Conservation (phyloP, 805 yeast species). For the Yamadazyma paraphyllophila region DNA sequence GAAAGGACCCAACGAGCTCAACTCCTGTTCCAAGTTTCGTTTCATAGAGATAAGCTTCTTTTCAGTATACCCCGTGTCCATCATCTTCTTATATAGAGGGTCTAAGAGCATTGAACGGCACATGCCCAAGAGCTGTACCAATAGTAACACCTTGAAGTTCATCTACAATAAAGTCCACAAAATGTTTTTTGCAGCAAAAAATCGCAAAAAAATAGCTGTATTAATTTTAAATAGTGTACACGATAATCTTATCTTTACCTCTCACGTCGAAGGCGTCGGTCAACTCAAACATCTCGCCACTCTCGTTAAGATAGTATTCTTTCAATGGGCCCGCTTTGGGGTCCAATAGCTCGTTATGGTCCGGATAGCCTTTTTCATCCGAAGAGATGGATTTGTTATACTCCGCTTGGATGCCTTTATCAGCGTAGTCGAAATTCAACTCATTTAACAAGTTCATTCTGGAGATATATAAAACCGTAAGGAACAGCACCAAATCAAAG, state of each 20-base stretch:
- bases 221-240: slow-evolving; percentile 23
- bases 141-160: not conserved
- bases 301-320: slow-evolving; percentile 27
- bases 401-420: slow-evolving; percentile 17
- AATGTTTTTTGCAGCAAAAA: slow-evolving; percentile 9
- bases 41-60: slow-evolving; percentile 13
- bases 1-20: slow-evolving; percentile 8
- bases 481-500: slow-evolving; percentile 33
- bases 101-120: not conserved
- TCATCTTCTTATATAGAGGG: not conserved
- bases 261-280: slow-evolving; percentile 18
- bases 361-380: slow-evolving; percentile 5
- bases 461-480: slow-evolving; percentile 39
- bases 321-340: slow-evolving; percentile 21
- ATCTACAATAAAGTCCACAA: not conserved
- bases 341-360: slow-evolving; percentile 9
- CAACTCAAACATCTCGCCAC: slow-evolving; percentile 31
- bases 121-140: not conserved
- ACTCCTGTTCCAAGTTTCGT: slow-evolving; percentile 11
- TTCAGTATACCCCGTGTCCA: slow-evolving; percentile 4
- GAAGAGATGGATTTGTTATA: slow-evolving; percentile 13
- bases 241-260: slow-evolving; percentile 26
- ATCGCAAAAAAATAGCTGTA: not conserved
- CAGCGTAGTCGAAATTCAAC: slow-evolving; percentile 30
- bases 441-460: slow-evolving; percentile 32